phyloP scores from a whole-genome alignment of 139 green algal species.

The Haematococcus sp. region DNA sequence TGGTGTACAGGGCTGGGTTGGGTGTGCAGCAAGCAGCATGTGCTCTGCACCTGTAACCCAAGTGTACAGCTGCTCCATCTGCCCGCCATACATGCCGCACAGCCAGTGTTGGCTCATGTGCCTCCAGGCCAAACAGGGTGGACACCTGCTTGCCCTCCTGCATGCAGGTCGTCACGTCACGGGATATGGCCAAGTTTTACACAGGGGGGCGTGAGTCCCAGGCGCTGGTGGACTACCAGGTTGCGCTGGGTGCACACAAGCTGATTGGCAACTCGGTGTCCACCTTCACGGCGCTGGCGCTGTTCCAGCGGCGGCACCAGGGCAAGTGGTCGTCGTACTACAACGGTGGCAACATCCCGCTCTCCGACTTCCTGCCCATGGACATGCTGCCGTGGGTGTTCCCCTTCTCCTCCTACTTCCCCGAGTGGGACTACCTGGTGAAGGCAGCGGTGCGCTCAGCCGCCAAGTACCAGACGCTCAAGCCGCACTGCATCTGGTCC shows the following conservation, averaged over 20 bases:
- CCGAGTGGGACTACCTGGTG: constrained; percentile 1
- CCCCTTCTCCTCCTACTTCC: background rate
- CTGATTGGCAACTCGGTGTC: background rate
- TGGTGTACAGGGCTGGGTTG: too few species aligned
- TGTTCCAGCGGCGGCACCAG: constrained; percentile 4
- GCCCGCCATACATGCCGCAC: background rate
- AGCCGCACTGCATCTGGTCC: constrained; percentile 40
- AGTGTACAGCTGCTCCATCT: background rate
- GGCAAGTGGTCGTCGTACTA: constrained; percentile 7
- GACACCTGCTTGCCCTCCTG: too few species aligned
- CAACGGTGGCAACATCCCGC: constrained; percentile 11
- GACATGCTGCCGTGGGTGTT: constrained; percentile 6
- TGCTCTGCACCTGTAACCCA: background rate
- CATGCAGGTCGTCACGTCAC: too few species aligned
- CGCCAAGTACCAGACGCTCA: constrained; percentile 8
- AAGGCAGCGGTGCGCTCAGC: background rate
- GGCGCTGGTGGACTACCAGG: constrained; percentile 10
- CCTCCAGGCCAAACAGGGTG: too few species aligned
- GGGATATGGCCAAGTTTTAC: background rate
- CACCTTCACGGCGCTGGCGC: background rate
- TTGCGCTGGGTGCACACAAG: background rate
- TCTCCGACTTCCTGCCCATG: constrained; percentile 1
- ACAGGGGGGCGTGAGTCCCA: background rate
- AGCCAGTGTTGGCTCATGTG: too few species aligned
- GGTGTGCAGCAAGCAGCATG: too few species aligned